phyloP scores from a whole-genome alignment of 2,329 filamentous ascomycete species.

The Fragosphaeria purpurea region DNA sequence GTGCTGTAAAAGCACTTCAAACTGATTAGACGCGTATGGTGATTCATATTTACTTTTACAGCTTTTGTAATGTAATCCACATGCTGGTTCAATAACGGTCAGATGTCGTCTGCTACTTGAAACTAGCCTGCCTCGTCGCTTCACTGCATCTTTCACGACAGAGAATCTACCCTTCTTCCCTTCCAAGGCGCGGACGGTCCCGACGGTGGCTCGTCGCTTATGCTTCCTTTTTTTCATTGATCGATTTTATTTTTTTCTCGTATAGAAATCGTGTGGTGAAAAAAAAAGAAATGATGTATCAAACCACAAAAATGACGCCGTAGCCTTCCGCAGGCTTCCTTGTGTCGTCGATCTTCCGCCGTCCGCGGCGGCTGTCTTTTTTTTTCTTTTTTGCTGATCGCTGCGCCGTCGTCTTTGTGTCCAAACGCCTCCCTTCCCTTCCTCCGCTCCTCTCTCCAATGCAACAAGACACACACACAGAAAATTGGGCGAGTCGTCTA shows the following conservation, averaged over 20 bases:
- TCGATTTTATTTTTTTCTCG: conserved; percentile 4
- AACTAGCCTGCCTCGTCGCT: no score
- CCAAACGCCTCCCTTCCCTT: background rate
- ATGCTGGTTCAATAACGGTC: no score
- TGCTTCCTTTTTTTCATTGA: background rate
- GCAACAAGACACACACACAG: background rate
- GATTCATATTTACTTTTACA: no score
- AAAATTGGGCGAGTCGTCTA: conserved; percentile 26
- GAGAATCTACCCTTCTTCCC: no score
- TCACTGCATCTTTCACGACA: no score
- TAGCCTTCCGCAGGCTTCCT: conserved; percentile 3
- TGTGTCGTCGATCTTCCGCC: conserved; percentile 2
- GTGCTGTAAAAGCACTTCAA: no score
- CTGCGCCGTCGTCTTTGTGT: background rate
- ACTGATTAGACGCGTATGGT: no score
- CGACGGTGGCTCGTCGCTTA: no score
- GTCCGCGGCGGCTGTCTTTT: background rate
- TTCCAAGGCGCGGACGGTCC: no score
- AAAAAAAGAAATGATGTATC: conserved; percentile 4
- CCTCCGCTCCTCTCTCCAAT: background rate
- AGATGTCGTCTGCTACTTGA: no score
- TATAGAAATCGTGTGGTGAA: conserved; percentile 6
- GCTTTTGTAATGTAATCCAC: no score
- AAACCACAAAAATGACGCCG: conserved; percentile 11
- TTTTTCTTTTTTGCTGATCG: no score